Evolutionary conservation across 495 filamentous ascomycete species (phyloP).

Genomic region (Podospora sp.): DNA sequence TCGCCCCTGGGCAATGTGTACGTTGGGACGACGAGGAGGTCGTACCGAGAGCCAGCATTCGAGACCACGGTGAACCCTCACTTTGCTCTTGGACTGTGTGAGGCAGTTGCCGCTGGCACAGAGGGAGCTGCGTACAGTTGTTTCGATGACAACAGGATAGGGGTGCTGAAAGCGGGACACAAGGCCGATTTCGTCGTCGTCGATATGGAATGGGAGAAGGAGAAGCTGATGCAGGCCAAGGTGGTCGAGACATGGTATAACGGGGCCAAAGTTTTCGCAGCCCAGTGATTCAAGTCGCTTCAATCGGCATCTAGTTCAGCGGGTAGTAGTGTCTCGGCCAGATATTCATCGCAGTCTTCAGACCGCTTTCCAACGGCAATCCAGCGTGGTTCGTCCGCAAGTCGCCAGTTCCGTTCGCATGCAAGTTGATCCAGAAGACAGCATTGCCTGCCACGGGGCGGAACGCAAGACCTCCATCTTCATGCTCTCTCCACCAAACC

Average conservation of each 20-base stretch:
- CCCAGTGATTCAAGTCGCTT: background rate
- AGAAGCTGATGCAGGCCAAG: slow-evolving; percentile 54
- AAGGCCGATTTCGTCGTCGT: slow-evolving; percentile 62
- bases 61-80: slow-evolving; percentile 53
- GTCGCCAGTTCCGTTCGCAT: slow-evolving; percentile 51
- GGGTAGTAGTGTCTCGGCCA: slow-evolving; percentile 51
- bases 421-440: slow-evolving; percentile 58
- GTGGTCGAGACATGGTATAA: slow-evolving; percentile 59
- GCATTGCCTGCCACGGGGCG: slow-evolving; percentile 54
- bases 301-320: slow-evolving; percentile 15
- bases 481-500: slow-evolving; percentile 43
- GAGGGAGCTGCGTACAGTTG: slow-evolving; percentile 60
- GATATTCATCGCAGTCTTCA: slow-evolving; percentile 61
- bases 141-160: slow-evolving; percentile 57
- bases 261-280: slow-evolving; percentile 52
- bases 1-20: slow-evolving; percentile 60
- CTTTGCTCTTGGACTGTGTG: slow-evolving; percentile 53
- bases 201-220: slow-evolving; percentile 59
- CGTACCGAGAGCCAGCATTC: slow-evolving; percentile 54
- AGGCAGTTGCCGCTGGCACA: slow-evolving; percentile 59
- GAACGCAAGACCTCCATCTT: slow-evolving; percentile 56
- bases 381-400: slow-evolving; percentile 53
- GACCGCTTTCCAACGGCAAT: slow-evolving; percentile 47
- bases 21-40: slow-evolving; percentile 60
- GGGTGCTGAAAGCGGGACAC: slow-evolving; percentile 50